phyloP scores from a whole-genome alignment of 2,329 filamentous ascomycete genomes.

The Botrytis hyacinthi region DNA sequence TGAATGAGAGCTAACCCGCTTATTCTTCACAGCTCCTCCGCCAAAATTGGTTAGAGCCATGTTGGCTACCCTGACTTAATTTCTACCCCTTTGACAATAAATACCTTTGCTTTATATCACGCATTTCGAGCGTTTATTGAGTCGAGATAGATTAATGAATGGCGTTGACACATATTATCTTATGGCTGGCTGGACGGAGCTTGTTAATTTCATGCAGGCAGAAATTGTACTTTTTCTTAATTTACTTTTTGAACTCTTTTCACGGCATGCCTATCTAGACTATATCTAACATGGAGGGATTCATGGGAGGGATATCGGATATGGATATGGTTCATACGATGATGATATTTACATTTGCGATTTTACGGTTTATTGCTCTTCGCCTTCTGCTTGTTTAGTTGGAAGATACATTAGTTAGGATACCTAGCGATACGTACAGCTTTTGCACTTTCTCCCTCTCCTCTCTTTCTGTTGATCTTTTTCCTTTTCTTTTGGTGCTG shows the following conservation, averaged over 20 bases:
- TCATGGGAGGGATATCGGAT: slow-evolving; percentile 7
- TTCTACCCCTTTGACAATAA: background rate
- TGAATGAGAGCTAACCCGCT: slow-evolving; percentile 28
- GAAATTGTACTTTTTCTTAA: background rate
- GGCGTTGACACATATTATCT: background rate
- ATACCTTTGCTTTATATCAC: background rate
- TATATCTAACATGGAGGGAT: slow-evolving; percentile 10
- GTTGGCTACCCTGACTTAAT: slow-evolving; percentile 65
- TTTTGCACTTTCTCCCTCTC: background rate
- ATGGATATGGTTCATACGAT: background rate
- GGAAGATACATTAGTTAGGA: slow-evolving; percentile 2
- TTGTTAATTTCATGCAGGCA: background rate
- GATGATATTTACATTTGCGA: slow-evolving; percentile 5
- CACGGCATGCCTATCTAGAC: slow-evolving; percentile 5
- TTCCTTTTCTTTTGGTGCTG: background rate
- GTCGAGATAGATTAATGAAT: slow-evolving; percentile 3
- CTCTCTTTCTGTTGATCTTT: background rate
- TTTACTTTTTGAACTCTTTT: background rate
- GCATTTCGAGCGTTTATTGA: background rate
- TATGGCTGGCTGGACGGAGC: background rate
- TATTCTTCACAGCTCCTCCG: slow-evolving; percentile 53
- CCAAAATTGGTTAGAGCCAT: slow-evolving; percentile 65
- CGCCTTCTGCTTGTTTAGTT: background rate
- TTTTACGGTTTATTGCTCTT: background rate
- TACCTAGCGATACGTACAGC: background rate